Evolutionary conservation across 176 grass and related monocot genomes (phyloP).

Genomic region (Melocanna baccifera): DNA sequence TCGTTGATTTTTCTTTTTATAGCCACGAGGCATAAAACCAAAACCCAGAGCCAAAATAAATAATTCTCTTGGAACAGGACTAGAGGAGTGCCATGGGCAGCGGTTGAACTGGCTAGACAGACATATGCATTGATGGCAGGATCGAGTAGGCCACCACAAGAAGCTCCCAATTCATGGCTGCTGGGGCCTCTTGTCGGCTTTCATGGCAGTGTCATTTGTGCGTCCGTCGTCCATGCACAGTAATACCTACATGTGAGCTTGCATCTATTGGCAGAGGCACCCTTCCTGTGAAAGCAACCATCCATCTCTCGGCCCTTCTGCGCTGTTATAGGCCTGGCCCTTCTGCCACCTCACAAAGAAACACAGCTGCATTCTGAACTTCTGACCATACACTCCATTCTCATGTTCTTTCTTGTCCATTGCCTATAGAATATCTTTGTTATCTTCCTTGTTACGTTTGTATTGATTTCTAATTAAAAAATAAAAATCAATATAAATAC

Average conservation of each 20-base stretch:
- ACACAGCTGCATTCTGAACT: background rate
- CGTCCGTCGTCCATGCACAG: background rate
- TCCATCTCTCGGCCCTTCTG: background rate
- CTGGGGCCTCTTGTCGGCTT: background rate
- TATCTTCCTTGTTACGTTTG: too few relatives aligned
- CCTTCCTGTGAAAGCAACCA: background rate
- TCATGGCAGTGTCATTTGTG: background rate
- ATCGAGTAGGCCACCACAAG: background rate
- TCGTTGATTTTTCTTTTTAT: background rate
- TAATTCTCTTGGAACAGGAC: background rate
- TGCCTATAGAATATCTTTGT: background rate
- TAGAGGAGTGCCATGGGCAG: background rate
- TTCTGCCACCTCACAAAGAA: background rate
- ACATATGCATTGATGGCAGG: background rate
- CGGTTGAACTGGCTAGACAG: background rate
- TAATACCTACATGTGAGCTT: background rate
- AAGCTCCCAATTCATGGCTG: background rate
- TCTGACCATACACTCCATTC: background rate
- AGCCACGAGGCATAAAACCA: background rate
- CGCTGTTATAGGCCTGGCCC: background rate
- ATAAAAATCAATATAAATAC: too few relatives aligned
- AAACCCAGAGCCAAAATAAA: background rate
- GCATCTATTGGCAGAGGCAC: background rate
- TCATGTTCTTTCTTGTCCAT: background rate
- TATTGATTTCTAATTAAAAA: too few relatives aligned